Conservation (phyloP, 129 eudicot genomes). For the Cynara cardunculus region DNA sequence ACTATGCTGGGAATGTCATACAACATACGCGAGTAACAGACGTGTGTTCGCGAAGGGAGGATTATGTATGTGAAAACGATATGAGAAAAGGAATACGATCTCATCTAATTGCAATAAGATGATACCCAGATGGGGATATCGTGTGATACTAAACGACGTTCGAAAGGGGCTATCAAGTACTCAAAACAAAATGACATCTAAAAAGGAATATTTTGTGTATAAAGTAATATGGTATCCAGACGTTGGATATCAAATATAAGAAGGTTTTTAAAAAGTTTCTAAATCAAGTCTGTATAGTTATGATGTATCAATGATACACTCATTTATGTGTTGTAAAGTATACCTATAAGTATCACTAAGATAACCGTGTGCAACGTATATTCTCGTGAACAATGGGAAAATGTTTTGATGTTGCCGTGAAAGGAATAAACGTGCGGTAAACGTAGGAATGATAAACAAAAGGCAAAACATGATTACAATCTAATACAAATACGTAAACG, state of each 20-base stretch:
- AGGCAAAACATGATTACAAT: neutral
- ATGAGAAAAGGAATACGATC: neutral
- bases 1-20: too few relatives aligned
- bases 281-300: neutral
- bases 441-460: neutral
- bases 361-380: neutral
- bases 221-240: neutral
- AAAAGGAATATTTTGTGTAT: neutral
- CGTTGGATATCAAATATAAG: neutral
- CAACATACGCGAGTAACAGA: neutral
- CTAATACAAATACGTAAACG: neutral
- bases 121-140: neutral
- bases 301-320: neutral
- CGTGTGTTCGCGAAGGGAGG: neutral
- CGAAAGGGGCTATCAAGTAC: neutral
- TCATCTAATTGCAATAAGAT: neutral
- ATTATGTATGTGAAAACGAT: neutral
- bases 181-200: neutral
- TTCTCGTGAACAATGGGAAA: neutral
- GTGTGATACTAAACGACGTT: neutral
- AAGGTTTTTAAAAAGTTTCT: neutral
- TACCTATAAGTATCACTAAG: neutral
- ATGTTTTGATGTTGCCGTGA: neutral
- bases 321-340: neutral
- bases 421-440: neutral